A percentile compares a stretch with the other conserved stretches of the same genome.
Evolutionary conservation across 768 basidiomycete genomes (phyloP).

Genomic region (Mycena belliarum): DNA sequence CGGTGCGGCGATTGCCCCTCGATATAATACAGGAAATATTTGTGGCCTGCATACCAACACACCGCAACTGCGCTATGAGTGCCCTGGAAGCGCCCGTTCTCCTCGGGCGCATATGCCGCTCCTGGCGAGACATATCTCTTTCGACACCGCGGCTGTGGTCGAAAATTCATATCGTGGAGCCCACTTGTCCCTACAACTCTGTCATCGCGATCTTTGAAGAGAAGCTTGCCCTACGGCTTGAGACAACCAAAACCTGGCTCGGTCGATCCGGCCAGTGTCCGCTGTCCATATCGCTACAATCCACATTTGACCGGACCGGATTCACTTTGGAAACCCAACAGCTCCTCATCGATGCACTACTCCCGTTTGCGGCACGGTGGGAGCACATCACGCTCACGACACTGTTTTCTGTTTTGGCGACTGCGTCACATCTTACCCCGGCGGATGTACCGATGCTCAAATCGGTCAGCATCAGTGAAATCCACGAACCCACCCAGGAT

Average conservation of each 20-base stretch:
- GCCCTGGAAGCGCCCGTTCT: background rate
- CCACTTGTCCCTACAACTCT: background rate
- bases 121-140: background rate
- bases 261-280: background rate
- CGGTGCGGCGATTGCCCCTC: background rate
- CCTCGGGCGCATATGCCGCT: background rate
- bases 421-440: background rate
- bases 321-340: background rate
- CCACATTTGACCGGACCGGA: background rate
- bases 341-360: background rate
- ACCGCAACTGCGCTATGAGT: conserved; percentile 2
- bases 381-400: background rate
- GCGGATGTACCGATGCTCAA: background rate
- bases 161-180: conserved; percentile 8
- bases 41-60: background rate
- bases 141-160: conserved; percentile 29
- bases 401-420: background rate
- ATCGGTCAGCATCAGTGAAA: background rate
- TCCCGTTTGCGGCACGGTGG: conserved; percentile 5
- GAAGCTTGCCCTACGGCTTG: background rate
- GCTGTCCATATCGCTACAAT: background rate
- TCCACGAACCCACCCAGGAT: background rate
- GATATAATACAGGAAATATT: background rate
- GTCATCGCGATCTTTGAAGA: background rate
- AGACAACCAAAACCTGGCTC: background rate